Percentiles rank a stretch among this genome's conserved stretches.
phyloP scores from a whole-genome alignment of 2,329 filamentous ascomycete genomes.

The Curvularia verruculosa region DNA sequence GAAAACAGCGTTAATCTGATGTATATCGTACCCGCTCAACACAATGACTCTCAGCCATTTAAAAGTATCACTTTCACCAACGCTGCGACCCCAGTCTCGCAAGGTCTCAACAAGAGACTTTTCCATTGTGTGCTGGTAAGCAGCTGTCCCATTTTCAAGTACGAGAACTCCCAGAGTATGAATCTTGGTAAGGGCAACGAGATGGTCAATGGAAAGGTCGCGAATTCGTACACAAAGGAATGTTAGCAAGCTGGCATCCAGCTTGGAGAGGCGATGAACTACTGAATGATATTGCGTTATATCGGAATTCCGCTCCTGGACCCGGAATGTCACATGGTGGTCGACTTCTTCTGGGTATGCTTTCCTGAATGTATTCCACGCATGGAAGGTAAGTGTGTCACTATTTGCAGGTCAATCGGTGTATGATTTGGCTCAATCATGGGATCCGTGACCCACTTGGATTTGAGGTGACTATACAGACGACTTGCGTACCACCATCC shows the following conservation, averaged over 20 bases:
- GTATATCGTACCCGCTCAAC: conserved; percentile 15
- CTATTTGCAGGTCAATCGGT: conserved; percentile 12
- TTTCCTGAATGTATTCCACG: conserved; percentile 25
- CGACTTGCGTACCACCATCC: conserved; percentile 26
- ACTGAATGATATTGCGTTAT: conserved; percentile 23
- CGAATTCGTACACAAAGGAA: conserved; percentile 26
- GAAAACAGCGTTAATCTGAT: conserved; percentile 10
- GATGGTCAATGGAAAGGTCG: conserved; percentile 16
- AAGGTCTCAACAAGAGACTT: conserved; percentile 12
- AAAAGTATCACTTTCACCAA: conserved; percentile 25
- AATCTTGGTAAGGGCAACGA: conserved; percentile 25
- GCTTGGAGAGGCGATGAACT: conserved; percentile 15
- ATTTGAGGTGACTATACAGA: conserved; percentile 24
- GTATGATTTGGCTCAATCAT: not conserved
- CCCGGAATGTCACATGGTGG: conserved; percentile 18
- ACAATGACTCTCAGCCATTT: conserved; percentile 23
- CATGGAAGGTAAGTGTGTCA: conserved; percentile 22
- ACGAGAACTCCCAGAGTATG: conserved; percentile 26
- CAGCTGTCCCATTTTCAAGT: conserved; percentile 1
- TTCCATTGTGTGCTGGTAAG: not conserved
- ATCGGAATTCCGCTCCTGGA: conserved; percentile 5
- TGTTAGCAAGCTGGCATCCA: conserved; percentile 22
- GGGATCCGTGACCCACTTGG: conserved; percentile 16
- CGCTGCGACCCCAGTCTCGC: conserved; percentile 29
- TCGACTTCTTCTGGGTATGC: conserved; percentile 28